Evolutionary conservation across 768 basidiomycete species (phyloP), one percentile per base, ranked within the genome.

Genomic region (Boletus vinaceobasis): DNA sequence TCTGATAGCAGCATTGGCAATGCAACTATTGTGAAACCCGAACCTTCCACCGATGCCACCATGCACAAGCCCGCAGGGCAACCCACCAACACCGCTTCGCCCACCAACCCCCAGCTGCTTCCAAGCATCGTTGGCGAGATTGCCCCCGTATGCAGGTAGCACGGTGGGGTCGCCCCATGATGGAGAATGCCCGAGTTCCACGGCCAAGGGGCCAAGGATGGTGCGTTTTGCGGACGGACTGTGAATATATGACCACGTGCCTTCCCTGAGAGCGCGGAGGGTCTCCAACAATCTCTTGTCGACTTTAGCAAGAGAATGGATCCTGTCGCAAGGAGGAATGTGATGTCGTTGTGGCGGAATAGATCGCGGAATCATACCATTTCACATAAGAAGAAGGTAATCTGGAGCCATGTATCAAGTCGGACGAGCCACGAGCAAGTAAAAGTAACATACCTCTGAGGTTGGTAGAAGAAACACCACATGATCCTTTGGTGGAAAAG

Each of bases 401-500:
- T 35, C 77, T 77, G 49, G 21, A 13, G 66, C n/a, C 26, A 49
- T 31, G 48, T 13, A 38, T 29, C 26, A 10, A 43, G 50, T 56
- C 46, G 57, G 52, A 50, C 51, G 19, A 32, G 35, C 19, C n/a
- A 37, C 0, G 8, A 10, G 19, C 17, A 15, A 33, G 39, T 39
- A 7, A 11, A 29, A 43, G 7, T 36, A 15, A 58, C 62, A 46
- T 64, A 89, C 87, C 86, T 81, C 58, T 81, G 74, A 5, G 89
- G 88, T 63, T 85, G 76, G 61, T 92, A 91, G 66, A 89, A 85
- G 69, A 88, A 92, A 61, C 89, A 90, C 90, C 90, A 91, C 88
- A 91, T 90, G 50, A 91, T 90, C 63, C 90, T 91, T 65, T 40
- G 21, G 27, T 51, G 37, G 32, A 33, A 65, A 50, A 51, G 23